Evolutionary conservation across 345 rosid genomes (phyloP).

Genomic region (Orychophragmus violaceus): DNA sequence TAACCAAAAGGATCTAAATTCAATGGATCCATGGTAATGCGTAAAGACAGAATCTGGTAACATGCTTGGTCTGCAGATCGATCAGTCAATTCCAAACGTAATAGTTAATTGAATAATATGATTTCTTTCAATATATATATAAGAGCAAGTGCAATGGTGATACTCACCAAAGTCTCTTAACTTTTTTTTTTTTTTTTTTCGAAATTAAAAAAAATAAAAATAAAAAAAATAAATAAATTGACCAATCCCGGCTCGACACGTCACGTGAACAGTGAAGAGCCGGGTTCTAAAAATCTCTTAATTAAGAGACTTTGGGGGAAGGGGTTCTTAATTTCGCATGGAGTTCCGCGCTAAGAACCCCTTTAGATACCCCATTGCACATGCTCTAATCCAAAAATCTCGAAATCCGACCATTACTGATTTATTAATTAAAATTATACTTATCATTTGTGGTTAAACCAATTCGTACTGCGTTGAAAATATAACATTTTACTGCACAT

Average conservation of each 20-base stretch:
- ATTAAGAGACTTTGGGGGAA: too few relatives aligned
- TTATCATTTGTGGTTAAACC: not conserved
- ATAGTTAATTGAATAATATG: not conserved
- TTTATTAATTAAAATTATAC: not conserved
- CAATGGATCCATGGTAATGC: slow-evolving; percentile 33
- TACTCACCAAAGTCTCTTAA: too few relatives aligned
- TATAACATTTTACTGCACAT: not conserved
- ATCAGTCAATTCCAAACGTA: slow-evolving; percentile 27
- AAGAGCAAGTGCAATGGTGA: too few relatives aligned
- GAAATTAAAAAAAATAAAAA: too few relatives aligned
- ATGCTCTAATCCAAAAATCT: not conserved
- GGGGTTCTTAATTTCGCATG: too few relatives aligned
- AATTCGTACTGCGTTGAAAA: not conserved
- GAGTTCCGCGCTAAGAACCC: too few relatives aligned
- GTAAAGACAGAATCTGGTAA: slow-evolving; percentile 27
- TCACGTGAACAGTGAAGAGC: too few relatives aligned
- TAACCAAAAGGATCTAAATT: slow-evolving; percentile 24
- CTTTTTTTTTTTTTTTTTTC: too few relatives aligned
- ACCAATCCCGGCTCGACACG: too few relatives aligned
- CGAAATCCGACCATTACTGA: not conserved
- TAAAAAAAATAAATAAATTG: too few relatives aligned
- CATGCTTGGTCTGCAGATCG: slow-evolving; percentile 32
- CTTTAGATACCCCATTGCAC: too few relatives aligned
- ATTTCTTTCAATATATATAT: not conserved
- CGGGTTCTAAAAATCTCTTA: too few relatives aligned